A percentile compares a stretch with the other conserved stretches of the same genome.
Evolutionary conservation across 257 asterid genomes (phyloP).

Genomic region (Rauvolfia tetraphylla): DNA sequence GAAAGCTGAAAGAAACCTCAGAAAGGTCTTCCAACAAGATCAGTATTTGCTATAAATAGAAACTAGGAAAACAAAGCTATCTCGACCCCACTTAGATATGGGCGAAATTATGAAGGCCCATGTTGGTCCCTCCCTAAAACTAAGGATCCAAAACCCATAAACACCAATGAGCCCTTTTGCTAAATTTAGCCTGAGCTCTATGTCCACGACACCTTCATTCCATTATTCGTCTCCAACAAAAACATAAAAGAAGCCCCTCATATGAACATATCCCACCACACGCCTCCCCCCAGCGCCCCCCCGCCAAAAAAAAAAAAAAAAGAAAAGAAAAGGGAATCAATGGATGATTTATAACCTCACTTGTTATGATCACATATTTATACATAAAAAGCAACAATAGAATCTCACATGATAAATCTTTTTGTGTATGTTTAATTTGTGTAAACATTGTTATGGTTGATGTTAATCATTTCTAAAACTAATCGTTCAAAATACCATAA

Average conservation of each 20-base stretch:
- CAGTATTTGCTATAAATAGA: constrained; percentile 26
- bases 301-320: background rate
- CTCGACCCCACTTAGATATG: constrained; percentile 14
- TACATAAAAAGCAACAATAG: too few relatives aligned
- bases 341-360: too few relatives aligned
- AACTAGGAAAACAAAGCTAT: constrained; percentile 11
- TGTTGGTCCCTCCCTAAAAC: constrained; percentile 11
- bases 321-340: too few relatives aligned
- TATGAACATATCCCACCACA: background rate
- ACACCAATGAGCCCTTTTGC: background rate
- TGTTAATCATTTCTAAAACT: too few relatives aligned
- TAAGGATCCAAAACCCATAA: constrained; percentile 7
- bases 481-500: too few relatives aligned
- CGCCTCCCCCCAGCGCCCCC: background rate
- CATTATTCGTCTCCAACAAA: background rate
- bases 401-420: too few relatives aligned
- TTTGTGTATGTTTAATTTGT: too few relatives aligned
- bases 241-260: background rate
- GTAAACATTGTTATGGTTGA: too few relatives aligned
- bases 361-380: too few relatives aligned
- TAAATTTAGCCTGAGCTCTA: constrained; percentile 17
- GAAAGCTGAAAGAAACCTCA: constrained; percentile 13
- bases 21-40: constrained; percentile 14
- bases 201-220: background rate
- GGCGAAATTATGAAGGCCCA: constrained; percentile 15